These are phyloP conservation scores for Talaromyces sp. DNA, from an alignment of 2,329 filamentous ascomycete species.

Conservation along the genomic window DNA sequence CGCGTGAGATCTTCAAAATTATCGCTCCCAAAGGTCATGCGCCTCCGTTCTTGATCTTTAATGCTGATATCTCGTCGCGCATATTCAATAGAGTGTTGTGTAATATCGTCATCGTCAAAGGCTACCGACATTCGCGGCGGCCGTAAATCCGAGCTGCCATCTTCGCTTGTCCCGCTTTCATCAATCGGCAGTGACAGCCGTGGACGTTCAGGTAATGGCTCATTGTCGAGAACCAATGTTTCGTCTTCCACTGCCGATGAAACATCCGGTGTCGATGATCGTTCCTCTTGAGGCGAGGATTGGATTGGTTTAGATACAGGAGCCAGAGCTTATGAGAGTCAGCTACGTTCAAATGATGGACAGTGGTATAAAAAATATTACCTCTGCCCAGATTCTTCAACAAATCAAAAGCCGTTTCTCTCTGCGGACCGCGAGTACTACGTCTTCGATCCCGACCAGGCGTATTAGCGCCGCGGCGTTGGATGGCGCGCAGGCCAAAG, in stretches of 20 bases:
- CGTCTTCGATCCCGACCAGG: conserved; percentile 46
- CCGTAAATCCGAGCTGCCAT: conserved; percentile 30
- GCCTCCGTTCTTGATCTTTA: conserved; percentile 33
- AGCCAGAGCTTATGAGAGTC: conserved; percentile 40
- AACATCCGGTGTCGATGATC: conserved; percentile 13
- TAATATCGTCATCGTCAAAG: conserved; percentile 42
- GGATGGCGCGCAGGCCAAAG: conserved; percentile 51
- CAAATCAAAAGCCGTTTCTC: conserved; percentile 54
- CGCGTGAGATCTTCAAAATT: conserved; percentile 47
- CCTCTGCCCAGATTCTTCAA: conserved; percentile 50
- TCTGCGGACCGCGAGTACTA: conserved; percentile 43
- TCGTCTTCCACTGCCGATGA: conserved; percentile 20
- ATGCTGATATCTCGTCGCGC: conserved; percentile 37
- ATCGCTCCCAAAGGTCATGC: conserved; percentile 46
- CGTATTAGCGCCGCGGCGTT: conserved; percentile 51
- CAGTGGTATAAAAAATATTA: conserved; percentile 17
- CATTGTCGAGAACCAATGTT: conserved; percentile 46
- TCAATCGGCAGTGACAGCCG: conserved; percentile 45
- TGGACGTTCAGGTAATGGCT: conserved; percentile 40
- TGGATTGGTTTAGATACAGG: conserved; percentile 42
- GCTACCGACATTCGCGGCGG: conserved; percentile 35
- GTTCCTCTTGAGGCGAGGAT: conserved; percentile 42
- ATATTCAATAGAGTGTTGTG: conserved; percentile 38
- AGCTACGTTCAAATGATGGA: background rate
- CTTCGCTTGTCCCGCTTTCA: conserved; percentile 41